Percentiles rank a stretch among this genome's conserved stretches.
Conservation (phyloP, 1,284 basidiomycete genomes). For the Ustilago vetiveriae region DNA sequence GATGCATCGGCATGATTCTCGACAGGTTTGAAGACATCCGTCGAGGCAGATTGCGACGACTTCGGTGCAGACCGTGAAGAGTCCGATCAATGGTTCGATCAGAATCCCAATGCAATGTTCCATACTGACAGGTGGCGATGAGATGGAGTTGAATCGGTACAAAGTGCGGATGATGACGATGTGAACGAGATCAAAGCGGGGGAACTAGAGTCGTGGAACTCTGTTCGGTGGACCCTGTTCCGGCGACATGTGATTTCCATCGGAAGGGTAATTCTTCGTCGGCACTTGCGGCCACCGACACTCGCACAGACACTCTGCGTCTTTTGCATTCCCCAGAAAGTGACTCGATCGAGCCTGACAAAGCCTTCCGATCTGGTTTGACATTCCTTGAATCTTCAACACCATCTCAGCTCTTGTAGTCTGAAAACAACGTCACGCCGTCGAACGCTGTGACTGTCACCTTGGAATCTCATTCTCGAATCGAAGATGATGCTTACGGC, state of each 20-base stretch:
- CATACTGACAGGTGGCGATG: constrained; percentile 3
- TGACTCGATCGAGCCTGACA: too few species aligned
- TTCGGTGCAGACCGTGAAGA: constrained; percentile 30
- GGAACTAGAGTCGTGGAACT: background rate
- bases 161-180: background rate
- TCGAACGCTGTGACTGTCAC: too few species aligned
- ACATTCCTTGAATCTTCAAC: too few species aligned
- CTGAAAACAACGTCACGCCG: too few species aligned
- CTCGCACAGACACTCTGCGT: too few species aligned
- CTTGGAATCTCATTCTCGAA: too few species aligned
- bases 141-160: background rate
- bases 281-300: too few species aligned
- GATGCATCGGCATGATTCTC: constrained; percentile 36
- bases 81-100: constrained; percentile 24
- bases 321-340: too few species aligned
- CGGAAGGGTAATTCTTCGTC: too few species aligned
- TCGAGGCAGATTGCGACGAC: constrained; percentile 35
- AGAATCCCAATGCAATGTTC: constrained; percentile 28
- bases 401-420: too few species aligned
- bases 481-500: too few species aligned
- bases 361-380: too few species aligned
- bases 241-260: background rate
- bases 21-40: constrained; percentile 39
- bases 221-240: constrained; percentile 20
- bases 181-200: background rate